These are phyloP conservation scores for Domatiomyces catenatus DNA, from an alignment of 2,329 filamentous ascomycete genomes.

Conservation along the genomic window DNA sequence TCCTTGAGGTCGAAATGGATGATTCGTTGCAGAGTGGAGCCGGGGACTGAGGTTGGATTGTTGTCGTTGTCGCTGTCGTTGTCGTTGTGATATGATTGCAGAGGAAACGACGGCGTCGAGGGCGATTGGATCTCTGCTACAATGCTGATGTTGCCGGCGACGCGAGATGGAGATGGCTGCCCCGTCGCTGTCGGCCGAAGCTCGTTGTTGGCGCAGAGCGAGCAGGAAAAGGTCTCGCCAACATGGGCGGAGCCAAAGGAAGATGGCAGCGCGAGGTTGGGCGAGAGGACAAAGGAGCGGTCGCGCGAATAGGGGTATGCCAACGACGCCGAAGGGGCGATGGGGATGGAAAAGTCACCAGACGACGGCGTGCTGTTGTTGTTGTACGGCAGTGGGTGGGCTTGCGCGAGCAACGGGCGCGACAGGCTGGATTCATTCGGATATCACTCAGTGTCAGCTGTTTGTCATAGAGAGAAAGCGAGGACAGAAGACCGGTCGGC, in stretches of 20 bases:
- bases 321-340: constrained; percentile 51
- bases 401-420: constrained; percentile 40
- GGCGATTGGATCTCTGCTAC: constrained; percentile 94
- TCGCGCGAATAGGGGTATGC: constrained; percentile 45
- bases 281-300: constrained; percentile 37
- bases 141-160: constrained; percentile 50
- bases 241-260: constrained; percentile 92
- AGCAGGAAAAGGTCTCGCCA: constrained; percentile 87
- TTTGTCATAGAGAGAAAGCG: not conserved
- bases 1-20: constrained; percentile 81
- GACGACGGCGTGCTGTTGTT: constrained; percentile 9
- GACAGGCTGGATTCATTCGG: constrained; percentile 47
- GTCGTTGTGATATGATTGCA: constrained; percentile 35
- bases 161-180: not conserved
- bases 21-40: constrained; percentile 62
- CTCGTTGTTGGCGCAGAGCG: constrained; percentile 91
- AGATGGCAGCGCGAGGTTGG: constrained; percentile 61
- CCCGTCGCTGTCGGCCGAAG: constrained; percentile 26
- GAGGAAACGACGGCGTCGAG: constrained; percentile 50
- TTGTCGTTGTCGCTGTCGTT: not conserved
- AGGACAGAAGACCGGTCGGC: constrained; percentile 1
- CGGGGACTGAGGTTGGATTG: constrained; percentile 26
- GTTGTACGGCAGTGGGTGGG: constrained; percentile 30
- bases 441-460: not conserved
- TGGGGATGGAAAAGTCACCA: constrained; percentile 25